phyloP scores from a whole-genome alignment of 1,284 basidiomycete species.

The Neotropicomus parvogracilis region DNA sequence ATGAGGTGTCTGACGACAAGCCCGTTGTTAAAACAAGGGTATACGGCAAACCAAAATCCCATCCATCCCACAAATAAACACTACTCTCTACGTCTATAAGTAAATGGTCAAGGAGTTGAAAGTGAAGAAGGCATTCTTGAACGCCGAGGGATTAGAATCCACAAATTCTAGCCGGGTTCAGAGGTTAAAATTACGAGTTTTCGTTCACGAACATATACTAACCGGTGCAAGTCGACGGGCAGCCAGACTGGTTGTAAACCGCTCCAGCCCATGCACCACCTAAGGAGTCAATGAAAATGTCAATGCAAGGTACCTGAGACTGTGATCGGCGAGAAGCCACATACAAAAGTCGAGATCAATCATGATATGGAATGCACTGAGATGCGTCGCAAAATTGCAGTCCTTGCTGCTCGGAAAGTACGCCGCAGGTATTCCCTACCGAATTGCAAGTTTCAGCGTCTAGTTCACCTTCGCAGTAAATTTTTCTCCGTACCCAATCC shows the following conservation, averaged over 20 bases:
- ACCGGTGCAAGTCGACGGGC: constrained; percentile 35
- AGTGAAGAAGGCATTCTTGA: constrained; percentile 21
- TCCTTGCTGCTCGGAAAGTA: constrained; percentile 21
- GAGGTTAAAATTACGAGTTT: background rate
- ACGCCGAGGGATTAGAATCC: constrained; percentile 16
- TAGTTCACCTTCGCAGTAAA: too few species aligned
- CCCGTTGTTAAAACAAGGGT: too few species aligned
- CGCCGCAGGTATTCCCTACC: constrained; percentile 21
- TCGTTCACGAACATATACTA: constrained; percentile 11
- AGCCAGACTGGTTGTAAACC: constrained; percentile 30
- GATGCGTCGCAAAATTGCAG: constrained; percentile 21
- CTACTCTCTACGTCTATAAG: constrained; percentile 11
- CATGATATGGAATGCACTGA: constrained; percentile 22
- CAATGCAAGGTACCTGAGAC: background rate
- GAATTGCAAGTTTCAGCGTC: background rate
- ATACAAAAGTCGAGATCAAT: constrained; percentile 27
- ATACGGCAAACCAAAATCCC: too few species aligned
- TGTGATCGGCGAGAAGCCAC: background rate
- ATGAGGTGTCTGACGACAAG: too few species aligned
- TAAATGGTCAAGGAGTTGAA: constrained; percentile 22
- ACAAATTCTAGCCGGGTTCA: constrained; percentile 11
- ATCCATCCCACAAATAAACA: background rate
- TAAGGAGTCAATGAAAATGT: constrained; percentile 3
- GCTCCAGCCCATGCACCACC: constrained; percentile 44
- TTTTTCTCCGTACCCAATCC: constrained; percentile 20